Conservation (phyloP, 805 yeast species). For the Debaryomyces tyrocola region DNA sequence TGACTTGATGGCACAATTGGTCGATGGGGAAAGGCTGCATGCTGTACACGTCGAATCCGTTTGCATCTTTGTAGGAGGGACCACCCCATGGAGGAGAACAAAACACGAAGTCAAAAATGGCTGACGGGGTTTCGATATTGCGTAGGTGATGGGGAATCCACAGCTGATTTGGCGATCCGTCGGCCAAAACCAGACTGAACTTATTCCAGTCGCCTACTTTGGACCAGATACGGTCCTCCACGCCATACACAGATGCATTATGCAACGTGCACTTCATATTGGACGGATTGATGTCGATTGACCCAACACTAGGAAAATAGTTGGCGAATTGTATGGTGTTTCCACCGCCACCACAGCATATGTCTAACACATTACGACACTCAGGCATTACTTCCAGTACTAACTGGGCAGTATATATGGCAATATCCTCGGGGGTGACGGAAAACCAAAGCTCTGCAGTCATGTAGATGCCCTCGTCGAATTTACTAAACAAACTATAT, state of each 20-base stretch:
- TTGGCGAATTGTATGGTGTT: conserved; percentile 75
- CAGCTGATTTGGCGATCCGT: conserved; percentile 11
- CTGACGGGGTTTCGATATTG: conserved; percentile 10
- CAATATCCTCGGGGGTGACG: conserved; percentile 81
- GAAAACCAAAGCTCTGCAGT: conserved; percentile 81
- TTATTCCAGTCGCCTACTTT: conserved; percentile 50
- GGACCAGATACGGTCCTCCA: conserved; percentile 51
- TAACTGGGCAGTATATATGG: conserved; percentile 57
- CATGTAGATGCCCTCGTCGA: conserved; percentile 67
- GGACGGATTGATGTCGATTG: conserved; percentile 58
- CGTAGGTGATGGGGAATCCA: conserved; percentile 35
- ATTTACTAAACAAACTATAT: conserved; percentile 58
- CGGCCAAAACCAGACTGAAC: conserved; percentile 12
- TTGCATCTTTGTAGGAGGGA: conserved; percentile 48
- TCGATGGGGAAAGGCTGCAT: conserved; percentile 50
- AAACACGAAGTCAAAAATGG: conserved; percentile 54
- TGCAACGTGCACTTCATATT: conserved; percentile 66
- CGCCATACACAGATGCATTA: conserved; percentile 66
- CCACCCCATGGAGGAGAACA: conserved; percentile 95
- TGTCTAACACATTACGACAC: conserved; percentile 53
- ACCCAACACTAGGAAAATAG: conserved; percentile 55
- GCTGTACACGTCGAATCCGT: conserved; percentile 45
- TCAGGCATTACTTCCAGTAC: conserved; percentile 52
- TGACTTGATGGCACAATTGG: conserved; percentile 43
- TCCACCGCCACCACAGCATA: conserved; percentile 89